Conservation (phyloP, 1,284 basidiomycete genomes). For the Leccinum ponderosum region DNA sequence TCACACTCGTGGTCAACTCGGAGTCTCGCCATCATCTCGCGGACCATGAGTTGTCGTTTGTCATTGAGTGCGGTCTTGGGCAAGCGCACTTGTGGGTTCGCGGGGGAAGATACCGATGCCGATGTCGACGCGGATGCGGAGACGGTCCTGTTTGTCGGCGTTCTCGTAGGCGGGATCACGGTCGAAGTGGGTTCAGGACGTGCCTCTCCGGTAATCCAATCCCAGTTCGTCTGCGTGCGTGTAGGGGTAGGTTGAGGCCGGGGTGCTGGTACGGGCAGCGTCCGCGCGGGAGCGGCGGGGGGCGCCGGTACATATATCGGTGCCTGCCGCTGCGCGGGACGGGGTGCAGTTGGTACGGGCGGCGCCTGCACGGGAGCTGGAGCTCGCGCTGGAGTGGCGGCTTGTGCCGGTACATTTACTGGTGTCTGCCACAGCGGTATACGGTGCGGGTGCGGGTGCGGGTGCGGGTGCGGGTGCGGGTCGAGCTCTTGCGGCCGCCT, state of each 20-base stretch:
- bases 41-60: conserved; percentile 25
- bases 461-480: background rate
- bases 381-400: background rate
- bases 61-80: background rate
- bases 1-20: conserved; percentile 40
- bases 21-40: conserved; percentile 35
- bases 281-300: background rate
- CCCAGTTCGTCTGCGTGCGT: background rate
- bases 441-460: no score
- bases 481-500: background rate
- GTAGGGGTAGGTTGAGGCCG: background rate
- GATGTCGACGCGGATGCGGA: background rate
- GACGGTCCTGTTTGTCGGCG: background rate
- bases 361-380: background rate
- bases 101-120: background rate
- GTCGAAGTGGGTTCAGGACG: background rate
- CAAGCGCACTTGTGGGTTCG: background rate
- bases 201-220: background rate
- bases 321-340: background rate
- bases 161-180: background rate
- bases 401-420: background rate
- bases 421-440: background rate
- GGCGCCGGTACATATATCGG: background rate
- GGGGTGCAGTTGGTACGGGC: background rate
- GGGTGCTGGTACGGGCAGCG: background rate